Conservation (phyloP, 2,329 filamentous ascomycete species). For the Penicillium crustosum region DNA sequence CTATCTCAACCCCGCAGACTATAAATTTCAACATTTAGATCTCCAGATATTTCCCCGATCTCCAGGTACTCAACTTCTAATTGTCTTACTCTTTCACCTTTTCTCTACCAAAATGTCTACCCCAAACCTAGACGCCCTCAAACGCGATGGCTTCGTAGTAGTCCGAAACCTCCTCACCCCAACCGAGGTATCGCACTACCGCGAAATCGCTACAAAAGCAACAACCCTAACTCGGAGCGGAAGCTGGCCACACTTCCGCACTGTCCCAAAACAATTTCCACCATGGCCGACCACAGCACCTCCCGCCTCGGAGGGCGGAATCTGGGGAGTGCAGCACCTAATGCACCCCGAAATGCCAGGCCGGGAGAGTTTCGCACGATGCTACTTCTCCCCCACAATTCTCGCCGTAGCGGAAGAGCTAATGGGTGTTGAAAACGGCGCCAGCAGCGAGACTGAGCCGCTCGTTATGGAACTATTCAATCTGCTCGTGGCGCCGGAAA, state of each 20-base stretch:
- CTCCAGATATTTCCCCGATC: neutral
- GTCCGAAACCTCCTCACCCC: conserved; percentile 64
- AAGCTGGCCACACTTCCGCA: conserved; percentile 77
- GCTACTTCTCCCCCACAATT: conserved; percentile 71
- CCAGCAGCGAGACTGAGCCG: conserved; percentile 53
- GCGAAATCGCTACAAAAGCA: conserved; percentile 58
- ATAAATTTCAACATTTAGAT: conserved; percentile 3
- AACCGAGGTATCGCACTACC: conserved; percentile 59
- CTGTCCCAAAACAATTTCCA: conserved; percentile 85
- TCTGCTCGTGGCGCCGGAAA: conserved; percentile 70
- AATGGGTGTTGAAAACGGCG: conserved; percentile 48
- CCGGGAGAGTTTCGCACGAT: conserved; percentile 60
- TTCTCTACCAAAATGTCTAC: conserved; percentile 22
- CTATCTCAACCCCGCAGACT: conserved; percentile 2
- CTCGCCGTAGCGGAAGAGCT: conserved; percentile 65
- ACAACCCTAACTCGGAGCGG: conserved; percentile 65
- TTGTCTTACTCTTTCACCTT: neutral
- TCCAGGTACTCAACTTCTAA: neutral
- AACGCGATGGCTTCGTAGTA: conserved; percentile 72
- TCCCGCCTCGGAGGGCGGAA: conserved; percentile 56
- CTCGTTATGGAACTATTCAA: conserved; percentile 89
- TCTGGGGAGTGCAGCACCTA: conserved; percentile 88
- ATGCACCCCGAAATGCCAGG: conserved; percentile 70
- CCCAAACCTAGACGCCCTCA: conserved; percentile 56
- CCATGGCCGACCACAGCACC: conserved; percentile 68